Percentiles rank a stretch among this genome's conserved stretches.
These are phyloP conservation scores for Odontarrhena argentea DNA, from an alignment of 345 rosid species.

Conservation along the genomic window DNA sequence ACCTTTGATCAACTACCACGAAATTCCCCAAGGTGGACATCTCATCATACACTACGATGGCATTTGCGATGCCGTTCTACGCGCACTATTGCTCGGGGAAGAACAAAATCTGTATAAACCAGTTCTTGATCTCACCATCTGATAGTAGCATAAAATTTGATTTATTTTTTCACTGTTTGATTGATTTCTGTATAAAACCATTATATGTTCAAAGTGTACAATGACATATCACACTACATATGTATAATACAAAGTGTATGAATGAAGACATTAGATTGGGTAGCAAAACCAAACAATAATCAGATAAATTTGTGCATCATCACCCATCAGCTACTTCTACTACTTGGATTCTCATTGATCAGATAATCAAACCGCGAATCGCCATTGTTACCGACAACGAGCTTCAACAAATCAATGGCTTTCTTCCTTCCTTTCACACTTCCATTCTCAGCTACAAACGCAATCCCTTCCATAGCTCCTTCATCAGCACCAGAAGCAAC, in stretches of 20 bases:
- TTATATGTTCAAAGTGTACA: slow-evolving; percentile 34
- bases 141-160: neutral
- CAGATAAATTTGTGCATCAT: neutral
- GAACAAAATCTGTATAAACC: slow-evolving; percentile 42
- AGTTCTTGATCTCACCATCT: slow-evolving; percentile 12
- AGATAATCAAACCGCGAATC: slow-evolving; percentile 42
- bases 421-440: slow-evolving; percentile 67
- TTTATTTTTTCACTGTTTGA: slow-evolving; percentile 5
- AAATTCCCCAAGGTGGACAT: slow-evolving; percentile 84
- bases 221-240: neutral
- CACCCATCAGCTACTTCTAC: slow-evolving; percentile 23
- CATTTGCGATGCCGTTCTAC: slow-evolving; percentile 61
- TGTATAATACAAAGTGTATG: slow-evolving; percentile 14
- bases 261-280: slow-evolving; percentile 20
- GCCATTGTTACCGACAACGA: slow-evolving; percentile 40
- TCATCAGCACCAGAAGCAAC: slow-evolving; percentile 42
- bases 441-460: slow-evolving; percentile 61
- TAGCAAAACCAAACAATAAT: neutral
- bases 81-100: slow-evolving; percentile 62
- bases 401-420: slow-evolving; percentile 55
- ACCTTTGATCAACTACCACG: slow-evolving; percentile 83
- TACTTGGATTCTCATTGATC: slow-evolving; percentile 30
- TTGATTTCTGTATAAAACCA: slow-evolving; percentile 20
- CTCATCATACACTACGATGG: slow-evolving; percentile 74
- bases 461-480: slow-evolving; percentile 60